Conservation (phyloP, 1,139 yeast species). For the Debaryomyces coudertii region DNA sequence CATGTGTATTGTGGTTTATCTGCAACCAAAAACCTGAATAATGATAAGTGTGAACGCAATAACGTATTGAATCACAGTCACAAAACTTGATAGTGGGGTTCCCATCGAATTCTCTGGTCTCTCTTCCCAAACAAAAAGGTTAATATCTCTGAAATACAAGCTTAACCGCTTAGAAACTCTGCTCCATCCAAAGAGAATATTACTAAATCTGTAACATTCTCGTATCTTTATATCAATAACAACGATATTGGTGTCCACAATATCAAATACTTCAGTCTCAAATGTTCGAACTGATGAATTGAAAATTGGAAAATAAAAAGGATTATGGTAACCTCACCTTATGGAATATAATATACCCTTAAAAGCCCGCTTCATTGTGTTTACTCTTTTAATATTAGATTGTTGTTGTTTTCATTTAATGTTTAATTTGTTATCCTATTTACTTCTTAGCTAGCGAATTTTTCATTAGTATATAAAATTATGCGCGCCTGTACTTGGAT, state of each 20-base stretch:
- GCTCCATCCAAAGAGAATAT: slow-evolving; percentile 10
- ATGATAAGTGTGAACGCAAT: slow-evolving; percentile 21
- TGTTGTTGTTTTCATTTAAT: neutral
- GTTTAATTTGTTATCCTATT: neutral
- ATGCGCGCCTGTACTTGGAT: neutral
- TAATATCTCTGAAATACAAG: slow-evolving; percentile 20
- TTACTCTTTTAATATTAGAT: neutral
- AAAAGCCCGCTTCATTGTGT: neutral
- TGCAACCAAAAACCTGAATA: slow-evolving; percentile 11
- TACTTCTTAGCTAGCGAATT: neutral
- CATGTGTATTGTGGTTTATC: slow-evolving; percentile 9
- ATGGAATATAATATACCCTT: neutral
- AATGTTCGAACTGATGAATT: neutral
- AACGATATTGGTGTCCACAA: slow-evolving; percentile 5
- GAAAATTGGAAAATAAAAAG: neutral
- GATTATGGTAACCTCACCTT: neutral
- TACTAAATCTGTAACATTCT: slow-evolving; percentile 10
- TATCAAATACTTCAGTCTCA: neutral
- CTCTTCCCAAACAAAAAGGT: slow-evolving; percentile 24
- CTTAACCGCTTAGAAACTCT: slow-evolving; percentile 9
- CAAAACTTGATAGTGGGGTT: slow-evolving; percentile 19
- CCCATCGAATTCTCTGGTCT: slow-evolving; percentile 23
- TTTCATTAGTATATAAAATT: neutral
- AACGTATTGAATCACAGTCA: slow-evolving; percentile 18
- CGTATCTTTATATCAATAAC: slow-evolving; percentile 13